Evolutionary conservation across 352 stramenopile species (phyloP).

Genomic region (Globisporangium cederbergense): DNA sequence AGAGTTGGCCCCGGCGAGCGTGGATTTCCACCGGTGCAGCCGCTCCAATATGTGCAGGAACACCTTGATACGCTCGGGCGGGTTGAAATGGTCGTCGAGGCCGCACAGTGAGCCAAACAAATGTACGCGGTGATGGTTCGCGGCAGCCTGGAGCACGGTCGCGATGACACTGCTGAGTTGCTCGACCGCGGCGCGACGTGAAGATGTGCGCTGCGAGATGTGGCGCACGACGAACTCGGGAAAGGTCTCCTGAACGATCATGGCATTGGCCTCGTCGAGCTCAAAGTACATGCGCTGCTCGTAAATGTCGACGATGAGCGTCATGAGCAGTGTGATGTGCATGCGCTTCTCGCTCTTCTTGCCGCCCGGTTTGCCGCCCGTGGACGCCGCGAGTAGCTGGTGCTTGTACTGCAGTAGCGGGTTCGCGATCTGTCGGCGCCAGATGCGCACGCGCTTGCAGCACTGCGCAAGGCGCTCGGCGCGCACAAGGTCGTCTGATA

Average conservation of each 20-base stretch:
- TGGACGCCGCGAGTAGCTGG: conserved; percentile 26
- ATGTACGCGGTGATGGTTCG: conserved; percentile 45
- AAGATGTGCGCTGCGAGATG: conserved; percentile 45
- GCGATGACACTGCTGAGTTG: conserved; percentile 56
- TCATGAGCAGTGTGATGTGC: conserved; percentile 62
- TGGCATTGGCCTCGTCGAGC: conserved; percentile 26
- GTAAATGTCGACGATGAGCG: conserved; percentile 73
- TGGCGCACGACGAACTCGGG: conserved; percentile 66
- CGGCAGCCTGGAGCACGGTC: conserved; percentile 41
- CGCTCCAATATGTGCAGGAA: conserved; percentile 68
- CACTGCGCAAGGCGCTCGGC: conserved; percentile 57
- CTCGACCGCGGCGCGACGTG: conserved; percentile 44
- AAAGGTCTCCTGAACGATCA: conserved; percentile 50
- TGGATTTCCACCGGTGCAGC: conserved; percentile 51
- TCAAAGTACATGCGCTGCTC: conserved; percentile 51
- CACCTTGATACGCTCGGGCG: conserved; percentile 59
- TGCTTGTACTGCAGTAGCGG: conserved; percentile 62
- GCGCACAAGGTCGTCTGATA: conserved; percentile 47
- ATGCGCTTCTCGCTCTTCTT: conserved; percentile 62
- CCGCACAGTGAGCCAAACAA: conserved; percentile 64
- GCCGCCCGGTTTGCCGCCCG: conserved; percentile 19
- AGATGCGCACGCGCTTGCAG: conserved; percentile 75
- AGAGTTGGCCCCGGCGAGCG: conserved; percentile 9
- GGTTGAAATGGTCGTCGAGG: conserved; percentile 49
- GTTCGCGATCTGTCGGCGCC: conserved; percentile 57